Conservation (phyloP, 192 early-diverging fungal genomes). For the Entomortierella parvispora region DNA sequence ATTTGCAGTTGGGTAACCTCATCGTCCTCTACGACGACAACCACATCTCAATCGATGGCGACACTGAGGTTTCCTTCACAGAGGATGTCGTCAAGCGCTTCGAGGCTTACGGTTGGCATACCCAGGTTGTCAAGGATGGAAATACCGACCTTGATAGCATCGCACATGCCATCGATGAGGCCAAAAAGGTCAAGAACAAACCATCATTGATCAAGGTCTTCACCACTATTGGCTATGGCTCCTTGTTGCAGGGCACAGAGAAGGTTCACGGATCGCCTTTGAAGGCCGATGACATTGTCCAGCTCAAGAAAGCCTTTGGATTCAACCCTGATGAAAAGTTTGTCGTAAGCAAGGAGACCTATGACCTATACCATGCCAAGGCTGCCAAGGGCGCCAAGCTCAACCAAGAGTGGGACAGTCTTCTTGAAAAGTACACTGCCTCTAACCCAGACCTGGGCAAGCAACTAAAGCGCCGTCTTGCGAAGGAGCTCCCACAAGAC, state of each 20-base stretch:
- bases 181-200: slow-evolving; percentile 87
- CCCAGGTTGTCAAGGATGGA: slow-evolving; percentile 78
- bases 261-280: slow-evolving; percentile 94
- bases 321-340: slow-evolving; percentile 84
- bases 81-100: slow-evolving; percentile 91
- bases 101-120: slow-evolving; percentile 96
- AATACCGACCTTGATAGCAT: slow-evolving; percentile 80
- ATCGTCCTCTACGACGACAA: slow-evolving; percentile 98
- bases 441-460: slow-evolving; percentile 75
- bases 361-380: slow-evolving; percentile 55
- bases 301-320: slow-evolving; percentile 85
- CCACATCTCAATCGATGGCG: slow-evolving; percentile 94
- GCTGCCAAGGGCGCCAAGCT: slow-evolving; percentile 67
- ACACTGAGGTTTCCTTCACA: slow-evolving; percentile 86
- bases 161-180: slow-evolving; percentile 78
- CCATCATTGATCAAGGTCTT: slow-evolving; percentile 89
- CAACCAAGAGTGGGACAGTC: slow-evolving; percentile 80
- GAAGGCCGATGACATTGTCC: slow-evolving; percentile 79
- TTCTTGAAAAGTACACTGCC: slow-evolving; percentile 74
- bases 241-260: slow-evolving; percentile 86
- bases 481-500: slow-evolving; percentile 75
- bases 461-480: slow-evolving; percentile 82
- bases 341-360: slow-evolving; percentile 74
- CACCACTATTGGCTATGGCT: slow-evolving; percentile 96
- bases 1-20: slow-evolving; percentile 92